These are phyloP conservation scores for Cucumis cinereus DNA, from an alignment of 306 rosid genomes.

Conservation along the genomic window DNA sequence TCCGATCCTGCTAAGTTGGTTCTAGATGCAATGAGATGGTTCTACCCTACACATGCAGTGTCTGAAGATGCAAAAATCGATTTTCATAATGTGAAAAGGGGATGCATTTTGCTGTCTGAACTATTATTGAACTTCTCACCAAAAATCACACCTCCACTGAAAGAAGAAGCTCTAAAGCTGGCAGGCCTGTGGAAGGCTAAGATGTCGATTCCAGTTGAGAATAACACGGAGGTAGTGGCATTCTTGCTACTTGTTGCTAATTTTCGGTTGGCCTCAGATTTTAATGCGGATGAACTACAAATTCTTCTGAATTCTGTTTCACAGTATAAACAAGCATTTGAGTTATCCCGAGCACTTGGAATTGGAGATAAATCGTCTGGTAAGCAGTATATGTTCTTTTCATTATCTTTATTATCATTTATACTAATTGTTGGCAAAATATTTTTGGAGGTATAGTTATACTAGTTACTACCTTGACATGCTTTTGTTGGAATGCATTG, in stretches of 20 bases:
- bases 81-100: conserved; percentile 19
- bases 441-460: neutral
- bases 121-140: conserved; percentile 25
- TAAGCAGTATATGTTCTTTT: conserved; percentile 16
- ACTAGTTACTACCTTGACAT: neutral
- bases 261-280: conserved; percentile 21
- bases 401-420: neutral
- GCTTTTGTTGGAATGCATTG: neutral
- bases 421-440: neutral
- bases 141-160: conserved; percentile 18
- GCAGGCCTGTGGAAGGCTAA: conserved; percentile 34
- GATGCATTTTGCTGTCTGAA: conserved; percentile 28
- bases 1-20: conserved; percentile 29
- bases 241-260: conserved; percentile 31
- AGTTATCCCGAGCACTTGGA: conserved; percentile 12
- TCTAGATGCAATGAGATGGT: conserved; percentile 29
- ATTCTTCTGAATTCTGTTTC: conserved; percentile 18
- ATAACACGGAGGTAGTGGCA: conserved; percentile 23
- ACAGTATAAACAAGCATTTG: conserved; percentile 20
- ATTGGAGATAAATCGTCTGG: conserved; percentile 16
- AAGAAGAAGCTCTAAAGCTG: conserved; percentile 24
- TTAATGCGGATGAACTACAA: conserved; percentile 18
- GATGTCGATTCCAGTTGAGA: conserved; percentile 8
- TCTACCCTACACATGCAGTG: conserved; percentile 18
- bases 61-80: conserved; percentile 12